phyloP scores from a whole-genome alignment of 352 stramenopile genomes.

The Pythium sukuiense region DNA sequence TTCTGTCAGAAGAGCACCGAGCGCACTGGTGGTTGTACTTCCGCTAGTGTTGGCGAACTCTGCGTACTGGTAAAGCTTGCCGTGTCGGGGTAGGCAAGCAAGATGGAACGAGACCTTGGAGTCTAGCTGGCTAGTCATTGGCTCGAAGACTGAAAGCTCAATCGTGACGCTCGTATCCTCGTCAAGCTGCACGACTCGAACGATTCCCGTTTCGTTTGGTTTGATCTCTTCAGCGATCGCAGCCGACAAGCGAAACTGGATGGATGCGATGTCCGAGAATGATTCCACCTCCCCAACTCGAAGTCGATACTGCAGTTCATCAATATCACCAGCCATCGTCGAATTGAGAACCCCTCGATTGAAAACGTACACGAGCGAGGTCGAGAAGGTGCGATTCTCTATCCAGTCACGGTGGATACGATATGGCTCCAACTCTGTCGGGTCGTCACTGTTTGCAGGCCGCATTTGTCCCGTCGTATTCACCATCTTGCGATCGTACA shows the following conservation, averaged over 20 bases:
- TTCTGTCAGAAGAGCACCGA: conserved; percentile 1
- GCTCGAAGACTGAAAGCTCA: conserved; percentile 40
- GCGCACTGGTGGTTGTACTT: background rate
- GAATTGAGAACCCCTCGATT: conserved; percentile 15
- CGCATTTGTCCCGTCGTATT: conserved; percentile 22
- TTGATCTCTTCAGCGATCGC: background rate
- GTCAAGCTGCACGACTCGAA: conserved; percentile 37
- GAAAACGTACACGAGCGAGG: conserved; percentile 46
- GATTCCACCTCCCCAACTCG: conserved; percentile 35
- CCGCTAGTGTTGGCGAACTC: background rate
- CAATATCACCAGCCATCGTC: conserved; percentile 18
- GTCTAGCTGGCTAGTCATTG: conserved; percentile 35
- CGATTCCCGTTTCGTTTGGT: background rate
- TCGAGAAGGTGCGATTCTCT: conserved; percentile 39
- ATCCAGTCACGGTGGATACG: conserved; percentile 28
- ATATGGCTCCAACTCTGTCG: conserved; percentile 31
- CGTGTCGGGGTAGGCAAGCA: conserved; percentile 38
- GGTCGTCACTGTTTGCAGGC: conserved; percentile 6
- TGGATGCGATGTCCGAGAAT: conserved; percentile 28
- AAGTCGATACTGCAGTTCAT: conserved; percentile 57
- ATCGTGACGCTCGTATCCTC: conserved; percentile 55
- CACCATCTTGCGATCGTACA: conserved; percentile 53
- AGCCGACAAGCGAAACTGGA: conserved; percentile 30
- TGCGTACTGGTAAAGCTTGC: conserved; percentile 55
- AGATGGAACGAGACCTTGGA: conserved; percentile 37